Evolutionary conservation across 164 flowering plant species (phyloP), one percentile per base, ranked within the genome.

Genomic region (Pachysandra terminalis): DNA sequence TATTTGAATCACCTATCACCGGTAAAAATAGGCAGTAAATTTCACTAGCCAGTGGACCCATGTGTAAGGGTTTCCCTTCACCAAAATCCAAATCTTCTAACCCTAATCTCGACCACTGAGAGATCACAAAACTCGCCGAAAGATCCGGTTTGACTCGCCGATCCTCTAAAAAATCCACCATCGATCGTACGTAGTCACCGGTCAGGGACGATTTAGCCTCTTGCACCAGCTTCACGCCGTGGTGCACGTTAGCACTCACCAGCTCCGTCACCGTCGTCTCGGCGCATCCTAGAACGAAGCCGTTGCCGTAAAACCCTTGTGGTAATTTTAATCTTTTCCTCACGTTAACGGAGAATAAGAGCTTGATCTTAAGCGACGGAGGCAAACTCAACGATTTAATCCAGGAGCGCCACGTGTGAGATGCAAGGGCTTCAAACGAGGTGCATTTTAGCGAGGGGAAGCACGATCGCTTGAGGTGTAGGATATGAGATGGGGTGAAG

Each of bases 331-430:
- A 1, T 66, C 41, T 77, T 9, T 74, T 66, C 37, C 98, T 70
- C 5, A 94, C 67, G 67, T 85, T 89, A 26, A 83, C 84, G 0
- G 96, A 90, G 80, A 94, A 94, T 0, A 94, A 83, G 22, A 94
- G 96, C 74, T 91, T 94, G n/a, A 87, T 86, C 1, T 54, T 58
- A 24, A 72, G 71, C 1, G 77, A 68, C 0, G 80, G 74, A 1
- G 83, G 72, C 27, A 81, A 75, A 58, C 71, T 80, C 21, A 94
- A 79, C 0, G 96, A 71, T 32, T 75, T 69, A 26, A 81, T 89
- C 98, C 98, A 94, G 2, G 82, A 77, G 3, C 89, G 89, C 98
- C 98, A 94, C 69, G 92, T 86, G 83, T 94, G 98, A 1, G 90
- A 66, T 0, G 98, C 97, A 0, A 94, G 78, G 17, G 83, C 86